Evolutionary conservation across 257 asterid species (phyloP), one percentile per base, ranked within the genome.

Genomic region (Salvia rosmarinus): DNA sequence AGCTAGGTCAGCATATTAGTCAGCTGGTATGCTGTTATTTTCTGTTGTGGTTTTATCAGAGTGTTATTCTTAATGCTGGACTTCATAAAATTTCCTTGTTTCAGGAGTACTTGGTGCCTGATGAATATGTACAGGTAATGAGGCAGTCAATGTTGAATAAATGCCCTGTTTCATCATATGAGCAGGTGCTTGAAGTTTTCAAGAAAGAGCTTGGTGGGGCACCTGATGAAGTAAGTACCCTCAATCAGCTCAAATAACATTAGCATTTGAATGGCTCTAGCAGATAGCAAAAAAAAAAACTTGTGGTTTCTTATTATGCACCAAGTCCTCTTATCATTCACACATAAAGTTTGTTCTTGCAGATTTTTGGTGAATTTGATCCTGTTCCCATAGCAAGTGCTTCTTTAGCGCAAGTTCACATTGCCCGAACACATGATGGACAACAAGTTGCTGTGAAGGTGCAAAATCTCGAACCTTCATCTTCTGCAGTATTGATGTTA

Each of bases 391-490:
- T 91, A 49, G 98, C 98, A 70, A 95, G 98, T 84, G 99, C 99
- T 83, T 95, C 99, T 65, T 88, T 95, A 76, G 99, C 99, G 13
- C 99, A 95, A 75, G 99, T 91, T 77, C 99, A 95, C 49, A 47
- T 87, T 72, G 98, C 98, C 57, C 89, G 77, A 67, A 91, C 95
- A 20, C 95, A 61, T 75, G 94, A 91, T 63, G 99, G 99, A 69
- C 89, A 89, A 75, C 84, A 86, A 78, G 96, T 95, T 81, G 98
- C 99, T 77, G 98, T 95, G 70, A 95, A 95, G 99, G 99, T 95
- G 66, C 61, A 23, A 61, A 78, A 63, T 60, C 14, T 70, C 35
- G 46, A 57, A 50, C 69, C 20, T 61, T 77, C 25, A 16, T 70
- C 54, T 51, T 74, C 46, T 73, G 30, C 57, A 32, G 68, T 42